phyloP scores from a whole-genome alignment of 768 basidiomycete species.

The Leccinum ochraceum region DNA sequence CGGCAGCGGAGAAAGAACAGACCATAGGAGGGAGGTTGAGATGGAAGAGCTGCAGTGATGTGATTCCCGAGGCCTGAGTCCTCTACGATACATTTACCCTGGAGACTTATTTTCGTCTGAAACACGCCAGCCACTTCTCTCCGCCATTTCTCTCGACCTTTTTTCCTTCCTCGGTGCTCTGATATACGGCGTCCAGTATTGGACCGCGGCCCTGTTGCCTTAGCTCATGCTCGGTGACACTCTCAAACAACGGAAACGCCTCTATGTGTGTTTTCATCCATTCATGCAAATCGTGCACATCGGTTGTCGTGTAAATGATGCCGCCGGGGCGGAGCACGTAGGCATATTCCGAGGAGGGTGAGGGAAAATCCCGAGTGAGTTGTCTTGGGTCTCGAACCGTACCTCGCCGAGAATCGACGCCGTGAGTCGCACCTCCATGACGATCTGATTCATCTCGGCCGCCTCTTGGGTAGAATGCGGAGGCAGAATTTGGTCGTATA shows the following conservation, averaged over 20 bases:
- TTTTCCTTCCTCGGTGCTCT: conserved; percentile 92
- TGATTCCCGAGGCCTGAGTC: not conserved
- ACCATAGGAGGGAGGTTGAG: conserved; percentile 34
- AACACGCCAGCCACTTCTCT: conserved; percentile 92
- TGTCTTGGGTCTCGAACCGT: too few species aligned
- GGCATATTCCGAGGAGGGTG: conserved; percentile 96
- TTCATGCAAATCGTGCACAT: conserved; percentile 88
- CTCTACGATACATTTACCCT: conserved; percentile 14
- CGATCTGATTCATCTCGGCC: too few species aligned
- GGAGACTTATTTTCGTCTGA: conserved; percentile 54
- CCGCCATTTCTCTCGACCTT: conserved; percentile 94
- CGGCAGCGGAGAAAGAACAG: conserved; percentile 44
- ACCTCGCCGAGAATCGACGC: too few species aligned
- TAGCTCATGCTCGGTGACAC: conserved; percentile 72
- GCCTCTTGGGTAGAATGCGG: too few species aligned
- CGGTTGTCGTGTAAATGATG: conserved; percentile 96
- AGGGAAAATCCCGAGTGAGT: too few species aligned
- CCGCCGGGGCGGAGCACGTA: conserved; percentile 93
- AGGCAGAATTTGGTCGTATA: too few species aligned
- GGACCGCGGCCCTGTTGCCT: conserved; percentile 74
- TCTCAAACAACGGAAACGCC: conserved; percentile 84
- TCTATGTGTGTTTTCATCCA: conserved; percentile 96
- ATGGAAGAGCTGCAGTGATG: conserved; percentile 40
- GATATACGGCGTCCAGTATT: conserved; percentile 80
- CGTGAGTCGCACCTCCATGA: too few species aligned